Percentiles rank a stretch among this genome's conserved stretches.
Conservation (phyloP, 257 asterid genomes). For the Gardenia jasminoides region DNA sequence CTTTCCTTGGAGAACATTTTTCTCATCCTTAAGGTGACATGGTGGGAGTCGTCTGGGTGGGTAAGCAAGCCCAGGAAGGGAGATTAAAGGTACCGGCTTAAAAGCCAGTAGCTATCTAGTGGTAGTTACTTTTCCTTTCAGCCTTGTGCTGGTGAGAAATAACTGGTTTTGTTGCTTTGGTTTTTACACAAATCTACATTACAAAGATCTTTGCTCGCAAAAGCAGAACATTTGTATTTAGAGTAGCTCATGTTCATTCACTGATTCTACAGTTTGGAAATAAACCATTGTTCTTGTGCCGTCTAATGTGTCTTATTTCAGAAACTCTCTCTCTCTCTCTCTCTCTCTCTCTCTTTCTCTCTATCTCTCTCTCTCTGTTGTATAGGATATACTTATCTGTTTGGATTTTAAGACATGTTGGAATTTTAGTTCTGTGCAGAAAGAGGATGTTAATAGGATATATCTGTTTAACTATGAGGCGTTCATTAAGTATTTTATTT, state of each 20-base stretch:
- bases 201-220: background rate
- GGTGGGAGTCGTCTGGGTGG: no score
- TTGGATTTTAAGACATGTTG: background rate
- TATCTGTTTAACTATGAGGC: conserved; percentile 14
- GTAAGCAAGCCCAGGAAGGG: no score
- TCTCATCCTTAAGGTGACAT: background rate
- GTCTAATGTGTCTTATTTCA: background rate
- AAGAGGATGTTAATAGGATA: background rate
- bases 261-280: background rate
- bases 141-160: background rate
- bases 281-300: background rate
- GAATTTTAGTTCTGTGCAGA: background rate
- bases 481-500: conserved; percentile 9
- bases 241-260: background rate
- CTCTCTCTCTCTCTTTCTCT: background rate
- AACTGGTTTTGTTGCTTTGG: conserved; percentile 2
- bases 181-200: background rate
- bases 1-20: background rate
- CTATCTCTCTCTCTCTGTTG: background rate
- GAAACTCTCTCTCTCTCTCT: background rate
- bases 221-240: background rate
- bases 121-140: background rate
- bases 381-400: background rate
- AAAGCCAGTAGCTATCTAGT: no score
- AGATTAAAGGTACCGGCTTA: no score